These are phyloP conservation scores for Sarocladium brachiariae DNA, from an alignment of 2,329 filamentous ascomycete species.

Conservation along the genomic window DNA sequence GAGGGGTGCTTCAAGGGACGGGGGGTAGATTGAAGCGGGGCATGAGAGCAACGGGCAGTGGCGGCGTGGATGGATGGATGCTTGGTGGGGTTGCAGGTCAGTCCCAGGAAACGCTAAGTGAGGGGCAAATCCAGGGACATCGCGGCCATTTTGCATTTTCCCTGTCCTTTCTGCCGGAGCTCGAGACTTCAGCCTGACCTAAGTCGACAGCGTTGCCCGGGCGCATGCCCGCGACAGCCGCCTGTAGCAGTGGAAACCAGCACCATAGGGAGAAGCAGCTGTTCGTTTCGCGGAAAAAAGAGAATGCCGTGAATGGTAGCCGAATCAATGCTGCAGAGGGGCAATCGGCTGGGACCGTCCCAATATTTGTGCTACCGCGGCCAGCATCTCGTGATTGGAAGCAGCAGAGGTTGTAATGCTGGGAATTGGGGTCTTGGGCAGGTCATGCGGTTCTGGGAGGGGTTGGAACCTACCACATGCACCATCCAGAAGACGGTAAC, in stretches of 20 bases:
- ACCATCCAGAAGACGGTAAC: slow-evolving; percentile 55
- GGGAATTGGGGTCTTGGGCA: too few relatives aligned
- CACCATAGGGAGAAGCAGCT: neutral
- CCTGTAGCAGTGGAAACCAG: neutral
- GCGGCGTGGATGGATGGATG: neutral
- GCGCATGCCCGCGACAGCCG: neutral
- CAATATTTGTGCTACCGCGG: neutral
- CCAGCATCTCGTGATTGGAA: neutral
- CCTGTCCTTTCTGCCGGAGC: slow-evolving; percentile 9
- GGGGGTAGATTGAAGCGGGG: slow-evolving; percentile 7
- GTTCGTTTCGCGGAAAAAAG: neutral
- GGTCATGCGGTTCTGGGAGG: too few relatives aligned
- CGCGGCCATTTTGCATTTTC: slow-evolving; percentile 1
- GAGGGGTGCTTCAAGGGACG: neutral
- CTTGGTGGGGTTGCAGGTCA: slow-evolving; percentile 3
- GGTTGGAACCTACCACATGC: slow-evolving; percentile 45
- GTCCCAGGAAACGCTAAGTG: slow-evolving; percentile 4
- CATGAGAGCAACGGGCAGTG: neutral
- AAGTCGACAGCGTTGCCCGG: neutral
- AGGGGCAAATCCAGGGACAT: slow-evolving; percentile 8
- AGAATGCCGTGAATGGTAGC: neutral
- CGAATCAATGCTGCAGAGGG: neutral
- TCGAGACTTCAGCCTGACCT: slow-evolving; percentile 9
- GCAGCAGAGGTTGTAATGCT: neutral
- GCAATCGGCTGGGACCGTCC: neutral